Base-by-base conservation (phyloP, 2,329 filamentous ascomycete species). In the Phaeosphaeriaceae sp. region DNA sequence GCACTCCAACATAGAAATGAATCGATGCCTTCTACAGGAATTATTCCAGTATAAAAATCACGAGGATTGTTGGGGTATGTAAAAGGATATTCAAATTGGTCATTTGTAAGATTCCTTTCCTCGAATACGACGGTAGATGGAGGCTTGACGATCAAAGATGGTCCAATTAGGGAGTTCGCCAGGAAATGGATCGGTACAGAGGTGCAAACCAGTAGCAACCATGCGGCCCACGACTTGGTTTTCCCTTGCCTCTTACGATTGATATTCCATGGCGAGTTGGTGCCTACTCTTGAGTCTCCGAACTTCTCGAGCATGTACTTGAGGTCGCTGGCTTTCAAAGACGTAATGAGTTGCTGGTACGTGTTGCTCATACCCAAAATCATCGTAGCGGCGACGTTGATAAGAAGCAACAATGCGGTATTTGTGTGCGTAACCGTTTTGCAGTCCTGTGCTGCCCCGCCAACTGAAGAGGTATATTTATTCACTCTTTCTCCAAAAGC, bases 281-380 rank as follows among this genome's bases (percentile, higher is more conserved):
- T 71, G 3, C 66, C 66, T 9, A 69, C 62, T 46, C 62, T 57
- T n/a, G 63, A 65, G 42, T 69, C 66, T 11, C 66, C 68, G 37
- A 58, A 68, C 33, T 66, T 68, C 33, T 54, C 50, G 0, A 71
- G 53, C 30, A 59, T 54, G 29, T 59, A 43, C 32, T 62, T 64
- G 13, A 69, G 21, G 40, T 70, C 66, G 13, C 51, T 50, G 3
- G 63, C 52, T 13, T 59, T 64, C 16, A 70, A 39, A 1, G 63
- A 60, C 2, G 67, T 69, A 7, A 69, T 48, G 12, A 69, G 46
- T 42, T 71, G 67, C 38, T 70, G 65, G 39, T 70, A 71, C 2
- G 66, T 70, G 18, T 70, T 70, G 34, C 62, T 66, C 60, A 67
- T 67, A 9, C 67, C 65, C 3, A 71, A 48, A 5, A 68, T 48